A percentile compares a stretch with the other conserved stretches of the same genome.
Evolutionary conservation across 306 rosid genomes (phyloP).

Genomic region (Cicer judaicum): DNA sequence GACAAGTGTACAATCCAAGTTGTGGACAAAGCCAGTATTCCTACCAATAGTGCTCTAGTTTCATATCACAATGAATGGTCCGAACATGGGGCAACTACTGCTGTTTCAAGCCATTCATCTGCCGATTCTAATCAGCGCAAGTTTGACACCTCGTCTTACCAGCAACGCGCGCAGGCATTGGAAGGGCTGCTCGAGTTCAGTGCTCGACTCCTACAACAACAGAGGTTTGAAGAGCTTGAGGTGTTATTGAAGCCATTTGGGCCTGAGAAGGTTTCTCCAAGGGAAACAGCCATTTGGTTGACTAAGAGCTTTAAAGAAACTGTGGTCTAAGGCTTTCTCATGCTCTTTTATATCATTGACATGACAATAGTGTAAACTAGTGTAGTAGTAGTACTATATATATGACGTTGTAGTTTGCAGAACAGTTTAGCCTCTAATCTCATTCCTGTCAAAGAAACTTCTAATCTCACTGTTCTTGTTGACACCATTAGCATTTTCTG

Average conservation of each 20-base stretch:
- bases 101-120: slow-evolving; percentile 80
- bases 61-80: slow-evolving; percentile 52
- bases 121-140: slow-evolving; percentile 56
- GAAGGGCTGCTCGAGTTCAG: slow-evolving; percentile 97
- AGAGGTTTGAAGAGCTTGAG: slow-evolving; percentile 89
- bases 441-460: slow-evolving; percentile 19
- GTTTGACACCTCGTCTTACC: slow-evolving; percentile 83
- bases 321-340: slow-evolving; percentile 41
- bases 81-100: slow-evolving; percentile 66
- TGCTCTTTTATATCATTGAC: slow-evolving; percentile 23
- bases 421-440: slow-evolving; percentile 40
- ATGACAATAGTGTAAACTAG: slow-evolving; percentile 27
- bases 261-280: slow-evolving; percentile 87
- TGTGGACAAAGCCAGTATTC: slow-evolving; percentile 58
- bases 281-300: slow-evolving; percentile 99
- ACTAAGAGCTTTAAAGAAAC: slow-evolving; percentile 86
- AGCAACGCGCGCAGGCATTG: slow-evolving; percentile 92
- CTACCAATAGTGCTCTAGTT: slow-evolving; percentile 51
- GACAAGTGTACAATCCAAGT: slow-evolving; percentile 87
- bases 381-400: background rate
- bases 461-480: background rate
- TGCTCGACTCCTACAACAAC: slow-evolving; percentile 81
- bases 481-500: background rate
- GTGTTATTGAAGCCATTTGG: slow-evolving; percentile 97
- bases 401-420: slow-evolving; percentile 1